Evolutionary conservation across 495 filamentous ascomycete species (phyloP), one percentile per base, ranked within the genome.

Genomic region (Daldinia childiae): DNA sequence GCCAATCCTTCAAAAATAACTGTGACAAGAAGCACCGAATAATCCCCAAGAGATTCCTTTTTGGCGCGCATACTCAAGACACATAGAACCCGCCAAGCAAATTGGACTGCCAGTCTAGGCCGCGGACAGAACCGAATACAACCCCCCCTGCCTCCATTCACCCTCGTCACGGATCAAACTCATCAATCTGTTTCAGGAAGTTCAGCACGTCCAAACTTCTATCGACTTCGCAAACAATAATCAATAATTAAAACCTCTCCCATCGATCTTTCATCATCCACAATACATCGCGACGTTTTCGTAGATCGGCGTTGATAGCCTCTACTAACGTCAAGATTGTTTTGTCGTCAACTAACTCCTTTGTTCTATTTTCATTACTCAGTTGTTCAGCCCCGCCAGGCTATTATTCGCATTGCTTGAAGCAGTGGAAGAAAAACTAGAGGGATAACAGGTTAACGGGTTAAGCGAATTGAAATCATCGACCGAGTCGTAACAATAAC

Each of bases 161-260:
- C 21, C 71, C 69, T 69, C 73, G 73, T 72, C 30, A 71, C 75
- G 60, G 74, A 66, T 78, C 76, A 79, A 80, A 74, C 78, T 77
- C 75, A 78, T 79, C 78, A 57, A 61, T 69, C 74, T 81, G 80
- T 85, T 84, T 83, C 82, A 83, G 80, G 77, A 71, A 73, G 61
- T 70, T 77, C 74, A 72, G 78, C 58, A 74, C 74, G 66, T 76
- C 71, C 74, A 77, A 58, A 75, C 41, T 36, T 64, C 69, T 66
- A 30, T 63, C 58, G 45, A 73, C 41, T 32, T 67, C 27, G 43
- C 57, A 50, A 65, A 34, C 50, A 68, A 59, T 45, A 48, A 73
- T 69, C 45, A 54, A n/a, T n/a, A n/a, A n/a, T n/a, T n/a, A n/a
- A n/a, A 62, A 63, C 61, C 48, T 58, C 43, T 58, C 21, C 21